phyloP scores from a whole-genome alignment of 139 green algal genomes.

The Picochlorum sp. region DNA sequence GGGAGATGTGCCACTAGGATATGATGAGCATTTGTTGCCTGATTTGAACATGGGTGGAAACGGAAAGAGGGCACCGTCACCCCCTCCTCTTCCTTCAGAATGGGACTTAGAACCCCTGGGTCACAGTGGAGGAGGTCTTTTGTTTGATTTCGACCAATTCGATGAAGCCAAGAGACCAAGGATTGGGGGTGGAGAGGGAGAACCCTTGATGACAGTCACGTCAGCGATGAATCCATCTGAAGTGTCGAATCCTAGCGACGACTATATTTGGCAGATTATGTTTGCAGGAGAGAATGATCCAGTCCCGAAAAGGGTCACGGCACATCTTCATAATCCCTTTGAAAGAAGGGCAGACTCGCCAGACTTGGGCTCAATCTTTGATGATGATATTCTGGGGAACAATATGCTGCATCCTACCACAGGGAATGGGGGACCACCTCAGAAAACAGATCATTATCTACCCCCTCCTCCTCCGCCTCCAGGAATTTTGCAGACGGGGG shows the following conservation, averaged over 20 bases:
- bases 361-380: not conserved
- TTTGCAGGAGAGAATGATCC: slow-evolving; percentile 38
- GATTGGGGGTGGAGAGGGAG: not conserved
- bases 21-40: slow-evolving; percentile 1
- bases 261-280: slow-evolving; percentile 40
- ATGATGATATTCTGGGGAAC: not conserved
- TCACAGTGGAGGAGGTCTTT: not conserved
- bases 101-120: slow-evolving; percentile 13
- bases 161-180: slow-evolving; percentile 8
- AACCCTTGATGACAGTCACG: slow-evolving; percentile 26
- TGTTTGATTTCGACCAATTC: slow-evolving; percentile 40
- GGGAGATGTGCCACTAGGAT: not conserved
- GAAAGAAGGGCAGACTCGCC: not conserved
- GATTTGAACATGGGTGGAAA: not conserved
- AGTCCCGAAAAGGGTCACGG: slow-evolving; percentile 31
- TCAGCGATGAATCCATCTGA: slow-evolving; percentile 26
- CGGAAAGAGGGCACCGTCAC: slow-evolving; percentile 18
- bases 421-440: not conserved
- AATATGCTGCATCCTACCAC: not conserved
- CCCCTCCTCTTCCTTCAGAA: slow-evolving; percentile 27
- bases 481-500: not conserved
- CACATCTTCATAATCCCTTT: slow-evolving; percentile 2
- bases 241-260: slow-evolving; percentile 23
- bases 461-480: slow-evolving; percentile 6
- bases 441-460: not conserved